Base-by-base conservation (phyloP, 768 basidiomycete genomes). In the Chiua virens region DNA sequence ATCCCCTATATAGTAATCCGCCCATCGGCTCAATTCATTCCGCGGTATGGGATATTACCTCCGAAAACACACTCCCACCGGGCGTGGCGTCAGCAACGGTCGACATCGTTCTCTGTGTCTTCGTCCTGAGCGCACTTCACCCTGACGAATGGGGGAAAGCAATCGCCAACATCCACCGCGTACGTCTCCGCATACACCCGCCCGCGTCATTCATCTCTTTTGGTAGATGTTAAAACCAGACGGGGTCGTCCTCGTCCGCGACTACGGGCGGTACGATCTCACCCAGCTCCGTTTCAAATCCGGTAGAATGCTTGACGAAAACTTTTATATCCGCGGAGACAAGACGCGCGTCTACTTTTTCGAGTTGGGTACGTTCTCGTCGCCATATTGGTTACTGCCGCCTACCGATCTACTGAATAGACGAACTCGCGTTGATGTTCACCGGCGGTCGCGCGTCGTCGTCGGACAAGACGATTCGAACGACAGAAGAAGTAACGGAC, bases 311-410 rank as follows among this genome's bases (percentile, higher is more conserved):
- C 80, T 98, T 11, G 89, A 92, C 38, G 92, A 95, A 42, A 95
- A 97, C 65, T 86, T 99, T 57, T 99, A 99, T 63, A 88, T 97
- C 45, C 82, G 97, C 34, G 97, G 97, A 1, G 97, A 99, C 72
- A 95, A 92, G 62, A 98, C 97, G 0, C 78, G 97, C 35, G 97
- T 99, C 0, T 98, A 98, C 70, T 99, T 98, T 68, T 99, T 99
- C 58, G 88, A 91, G 53, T 68, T 90, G 11, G 90, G 94, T 91
- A 58, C 27, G 73, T 57, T 1, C 28, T 38, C 7, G 2, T 13
- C 21, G 34, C 32, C 20, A 11, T 20, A 34, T 34, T 7, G 1
- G 5, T 34, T 13, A 14, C 8, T n/a, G n/a, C n/a, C 18, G 1
- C 21, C 8, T 36, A 41, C 35, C 17, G 39, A n/a, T 13, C 30